Evolutionary conservation across 805 yeast genomes (phyloP), one percentile per base, ranked within the genome.

Genomic region (Wickerhamomyces ciferrii): DNA sequence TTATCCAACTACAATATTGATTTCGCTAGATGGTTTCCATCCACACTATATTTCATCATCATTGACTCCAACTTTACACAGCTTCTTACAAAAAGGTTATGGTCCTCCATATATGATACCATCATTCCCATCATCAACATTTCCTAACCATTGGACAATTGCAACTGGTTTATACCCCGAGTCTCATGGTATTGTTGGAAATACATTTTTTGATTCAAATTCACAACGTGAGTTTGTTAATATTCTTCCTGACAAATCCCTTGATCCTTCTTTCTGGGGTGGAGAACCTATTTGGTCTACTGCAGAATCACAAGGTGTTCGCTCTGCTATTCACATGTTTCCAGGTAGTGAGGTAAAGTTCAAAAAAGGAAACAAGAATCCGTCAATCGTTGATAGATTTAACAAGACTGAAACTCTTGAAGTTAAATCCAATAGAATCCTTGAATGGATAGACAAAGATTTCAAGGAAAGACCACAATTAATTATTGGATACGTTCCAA

Each of bases 281-380:
- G 96, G 96, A 21, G 94, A 87, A 60, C 94, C 97, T 0, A 58
- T 91, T 19, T 91, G 97, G 97, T 67, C 74, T 29, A 87, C 95
- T 1, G 89, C 92, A 0, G 70, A 70, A 25, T 61, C 63, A 18
- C 85, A 85, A 48, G 83, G 81, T 6, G 74, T 84, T 2, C 67
- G 68, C 3, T 66, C 84, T 5, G 95, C 90, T 0, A 84, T 88
- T n/a, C 96, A 90, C 63, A 90, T 89, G 96, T 91, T 96, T 96
- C 97, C 97, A 0, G 97, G 97, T 2, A 81, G 90, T 48, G 96
- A 89, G 55, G 95, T 82, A 8, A 74, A 75, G 23, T 79, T 76
- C 58, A 66, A 66, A 32, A 47, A 59, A 46, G 71, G 77, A 13
- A 27, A 27, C 31, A 7, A 7, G 46, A 75, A 72, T 20, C 82